Percentiles rank a stretch among this genome's conserved stretches.
Conservation (phyloP, 257 asterid genomes). For the Primulina tabacum region DNA sequence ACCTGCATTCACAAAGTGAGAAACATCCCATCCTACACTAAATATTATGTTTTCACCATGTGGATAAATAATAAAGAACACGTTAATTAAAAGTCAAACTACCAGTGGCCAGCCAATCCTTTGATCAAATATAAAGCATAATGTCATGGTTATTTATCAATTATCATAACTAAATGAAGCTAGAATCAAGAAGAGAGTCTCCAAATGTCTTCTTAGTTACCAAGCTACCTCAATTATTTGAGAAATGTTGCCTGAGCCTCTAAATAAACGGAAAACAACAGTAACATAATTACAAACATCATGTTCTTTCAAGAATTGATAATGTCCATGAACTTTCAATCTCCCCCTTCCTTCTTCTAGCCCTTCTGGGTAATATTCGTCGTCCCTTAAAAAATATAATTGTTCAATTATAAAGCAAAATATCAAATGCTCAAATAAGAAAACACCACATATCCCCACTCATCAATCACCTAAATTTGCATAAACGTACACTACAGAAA, state of each 20-base stretch:
- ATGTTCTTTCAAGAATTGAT: too few relatives aligned
- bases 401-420: conserved; percentile 4
- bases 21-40: conserved; percentile 20
- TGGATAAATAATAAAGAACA: conserved; percentile 3
- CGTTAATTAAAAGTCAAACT: not conserved
- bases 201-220: not conserved
- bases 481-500: not conserved
- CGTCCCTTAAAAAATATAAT: too few relatives aligned
- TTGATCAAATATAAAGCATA: not conserved
- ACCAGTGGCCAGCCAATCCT: not conserved
- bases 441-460: conserved; percentile 10
- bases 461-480: conserved; percentile 2
- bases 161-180: not conserved
- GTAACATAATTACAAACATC: too few relatives aligned
- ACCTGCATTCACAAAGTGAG: conserved; percentile 50
- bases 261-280: not conserved
- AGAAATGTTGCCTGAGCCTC: too few relatives aligned
- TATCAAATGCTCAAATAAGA: conserved; percentile 13
- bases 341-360: not conserved
- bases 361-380: not conserved
- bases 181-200: not conserved
- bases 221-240: not conserved
- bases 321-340: too few relatives aligned
- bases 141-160: not conserved
- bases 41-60: not conserved